Conservation (phyloP, 1,284 basidiomycete species). For the Trichosporon coremiiforme region DNA sequence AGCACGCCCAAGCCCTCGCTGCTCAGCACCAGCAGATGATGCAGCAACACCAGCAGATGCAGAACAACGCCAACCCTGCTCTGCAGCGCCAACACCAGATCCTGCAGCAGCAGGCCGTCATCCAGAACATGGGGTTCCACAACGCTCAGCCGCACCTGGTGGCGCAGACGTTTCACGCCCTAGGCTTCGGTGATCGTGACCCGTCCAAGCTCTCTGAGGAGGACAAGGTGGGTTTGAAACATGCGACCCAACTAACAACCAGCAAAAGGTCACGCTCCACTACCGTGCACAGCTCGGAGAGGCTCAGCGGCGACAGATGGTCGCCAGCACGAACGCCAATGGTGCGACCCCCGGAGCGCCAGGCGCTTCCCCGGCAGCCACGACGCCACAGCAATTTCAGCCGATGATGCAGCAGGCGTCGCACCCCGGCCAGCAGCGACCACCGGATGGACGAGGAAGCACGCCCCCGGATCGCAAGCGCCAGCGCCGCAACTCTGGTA, state of each 20-base stretch:
- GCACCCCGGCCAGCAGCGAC: slow-evolving; percentile 29
- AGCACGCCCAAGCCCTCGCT: slow-evolving; percentile 31
- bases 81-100: slow-evolving; percentile 24
- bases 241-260: background rate
- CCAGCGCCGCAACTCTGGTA: slow-evolving; percentile 48
- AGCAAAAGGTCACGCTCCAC: slow-evolving; percentile 32
- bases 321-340: slow-evolving; percentile 15
- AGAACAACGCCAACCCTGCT: slow-evolving; percentile 21
- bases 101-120: slow-evolving; percentile 36
- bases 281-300: slow-evolving; percentile 32
- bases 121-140: slow-evolving; percentile 35
- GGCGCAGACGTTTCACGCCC: slow-evolving; percentile 36
- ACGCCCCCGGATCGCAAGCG: slow-evolving; percentile 50
- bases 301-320: slow-evolving; percentile 27
- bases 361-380: slow-evolving; percentile 24
- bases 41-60: slow-evolving; percentile 30
- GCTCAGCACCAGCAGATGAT: slow-evolving; percentile 36
- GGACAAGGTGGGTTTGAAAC: slow-evolving; percentile 36
- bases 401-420: slow-evolving; percentile 31
- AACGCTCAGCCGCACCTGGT: slow-evolving; percentile 37
- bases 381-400: slow-evolving; percentile 29
- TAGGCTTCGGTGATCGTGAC: slow-evolving; percentile 44
- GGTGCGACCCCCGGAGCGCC: slow-evolving; percentile 19
- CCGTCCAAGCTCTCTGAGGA: slow-evolving; percentile 39
- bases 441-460: slow-evolving; percentile 27